phyloP scores from a whole-genome alignment of 2,329 filamentous ascomycete species.

The Metarhizium humberi region DNA sequence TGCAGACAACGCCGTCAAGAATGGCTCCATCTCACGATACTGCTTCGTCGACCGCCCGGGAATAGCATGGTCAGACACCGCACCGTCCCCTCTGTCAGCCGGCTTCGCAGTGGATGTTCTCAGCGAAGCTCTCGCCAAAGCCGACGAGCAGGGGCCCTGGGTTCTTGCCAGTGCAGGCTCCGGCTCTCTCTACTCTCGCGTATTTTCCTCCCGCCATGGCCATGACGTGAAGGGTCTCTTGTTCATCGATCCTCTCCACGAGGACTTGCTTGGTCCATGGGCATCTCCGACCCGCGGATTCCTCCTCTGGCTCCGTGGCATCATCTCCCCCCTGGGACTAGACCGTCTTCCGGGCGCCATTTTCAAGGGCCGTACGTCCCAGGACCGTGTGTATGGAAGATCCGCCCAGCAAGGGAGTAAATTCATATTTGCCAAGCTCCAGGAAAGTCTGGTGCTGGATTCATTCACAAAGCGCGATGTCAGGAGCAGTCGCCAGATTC shows the following conservation, averaged over 20 bases:
- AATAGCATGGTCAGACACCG: slow-evolving; percentile 78
- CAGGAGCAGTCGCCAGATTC: slow-evolving; percentile 67
- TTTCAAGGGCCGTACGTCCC: slow-evolving; percentile 68
- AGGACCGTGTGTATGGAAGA: slow-evolving; percentile 78
- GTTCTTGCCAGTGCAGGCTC: slow-evolving; percentile 78
- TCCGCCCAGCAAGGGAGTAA: slow-evolving; percentile 73
- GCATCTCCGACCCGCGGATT: slow-evolving; percentile 66
- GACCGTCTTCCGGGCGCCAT: slow-evolving; percentile 72
- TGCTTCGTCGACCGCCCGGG: slow-evolving; percentile 95
- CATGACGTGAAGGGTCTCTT: slow-evolving; percentile 68
- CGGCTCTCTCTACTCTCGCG: slow-evolving; percentile 79
- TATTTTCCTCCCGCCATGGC: slow-evolving; percentile 80
- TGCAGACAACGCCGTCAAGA: slow-evolving; percentile 64
- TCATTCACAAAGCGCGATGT: slow-evolving; percentile 81
- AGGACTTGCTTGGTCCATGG: slow-evolving; percentile 66
- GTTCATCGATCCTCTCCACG: slow-evolving; percentile 81
- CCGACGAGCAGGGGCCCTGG: slow-evolving; percentile 82
- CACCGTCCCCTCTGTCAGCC: slow-evolving; percentile 85
- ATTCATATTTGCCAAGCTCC: slow-evolving; percentile 80
- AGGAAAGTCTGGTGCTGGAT: slow-evolving; percentile 82
- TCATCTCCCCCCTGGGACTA: slow-evolving; percentile 79
- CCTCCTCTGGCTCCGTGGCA: slow-evolving; percentile 73
- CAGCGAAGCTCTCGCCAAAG: slow-evolving; percentile 72
- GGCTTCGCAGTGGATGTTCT: slow-evolving; percentile 87
- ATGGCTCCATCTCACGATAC: slow-evolving; percentile 77